These are phyloP conservation scores for Arabidopsis thaliana DNA, from an alignment of 345 rosid species.

Conservation along the genomic window DNA sequence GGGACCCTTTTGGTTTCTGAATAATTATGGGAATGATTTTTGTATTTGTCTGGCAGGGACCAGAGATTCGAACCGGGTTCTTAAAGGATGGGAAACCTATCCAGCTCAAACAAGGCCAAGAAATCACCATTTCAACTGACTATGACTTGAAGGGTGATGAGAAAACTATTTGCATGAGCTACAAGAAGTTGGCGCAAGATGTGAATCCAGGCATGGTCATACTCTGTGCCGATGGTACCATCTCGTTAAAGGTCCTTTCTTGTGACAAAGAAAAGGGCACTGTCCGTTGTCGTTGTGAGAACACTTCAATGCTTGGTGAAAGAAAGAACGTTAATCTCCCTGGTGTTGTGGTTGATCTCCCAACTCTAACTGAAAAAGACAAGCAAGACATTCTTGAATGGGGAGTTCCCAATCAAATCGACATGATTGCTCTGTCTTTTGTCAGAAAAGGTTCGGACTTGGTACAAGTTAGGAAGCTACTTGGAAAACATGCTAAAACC, in stretches of 20 bases:
- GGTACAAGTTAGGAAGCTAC: constrained; percentile 79
- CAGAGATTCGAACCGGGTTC: constrained; percentile 82
- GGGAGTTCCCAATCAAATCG: constrained; percentile 93
- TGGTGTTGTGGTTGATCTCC: constrained; percentile 94
- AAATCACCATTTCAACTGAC: constrained; percentile 81
- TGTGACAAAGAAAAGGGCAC: constrained; percentile 69
- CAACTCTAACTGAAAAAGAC: constrained; percentile 95
- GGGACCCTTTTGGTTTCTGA: background rate
- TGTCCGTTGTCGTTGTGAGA: constrained; percentile 87
- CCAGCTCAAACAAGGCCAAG: constrained; percentile 77
- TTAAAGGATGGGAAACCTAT: constrained; percentile 68
- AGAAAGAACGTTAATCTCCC: constrained; percentile 98
- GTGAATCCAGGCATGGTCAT: constrained; percentile 87
- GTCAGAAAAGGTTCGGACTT: constrained; percentile 96
- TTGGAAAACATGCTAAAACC: constrained; percentile 75
- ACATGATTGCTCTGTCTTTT: constrained; percentile 96
- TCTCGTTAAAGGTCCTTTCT: constrained; percentile 78
- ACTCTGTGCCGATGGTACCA: constrained; percentile 96
- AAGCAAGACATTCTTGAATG: constrained; percentile 88
- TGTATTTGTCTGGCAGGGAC: constrained; percentile 53
- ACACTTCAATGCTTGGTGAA: constrained; percentile 92
- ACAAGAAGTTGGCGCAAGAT: constrained; percentile 79
- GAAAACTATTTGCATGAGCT: constrained; percentile 86
- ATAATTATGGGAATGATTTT: background rate
- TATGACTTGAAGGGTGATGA: constrained; percentile 78